Conservation (phyloP, 768 basidiomycete genomes). For the Xanthoconium stramineum region DNA sequence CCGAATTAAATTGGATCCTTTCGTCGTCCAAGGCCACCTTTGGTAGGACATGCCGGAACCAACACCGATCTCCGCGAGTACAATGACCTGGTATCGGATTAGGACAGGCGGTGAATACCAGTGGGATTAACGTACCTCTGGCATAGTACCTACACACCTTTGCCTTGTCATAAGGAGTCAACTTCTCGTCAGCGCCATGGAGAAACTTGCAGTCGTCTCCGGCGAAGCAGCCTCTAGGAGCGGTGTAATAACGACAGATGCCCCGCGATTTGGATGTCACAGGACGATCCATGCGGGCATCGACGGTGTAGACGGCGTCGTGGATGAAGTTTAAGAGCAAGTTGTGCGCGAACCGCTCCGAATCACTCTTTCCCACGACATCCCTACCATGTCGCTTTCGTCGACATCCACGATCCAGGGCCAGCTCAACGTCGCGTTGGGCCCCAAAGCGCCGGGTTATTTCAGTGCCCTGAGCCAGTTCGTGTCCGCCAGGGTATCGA, state of each 20-base stretch:
- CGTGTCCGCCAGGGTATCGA: conserved; percentile 63
- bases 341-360: neutral
- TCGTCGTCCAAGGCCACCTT: conserved; percentile 22
- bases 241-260: conserved; percentile 63
- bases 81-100: conserved; percentile 55
- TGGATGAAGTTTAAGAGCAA: neutral
- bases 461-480: conserved; percentile 65
- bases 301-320: conserved; percentile 12
- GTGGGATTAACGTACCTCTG: conserved; percentile 39
- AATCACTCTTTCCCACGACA: conserved; percentile 17
- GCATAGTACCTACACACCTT: conserved; percentile 69
- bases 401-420: conserved; percentile 71
- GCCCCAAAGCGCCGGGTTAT: conserved; percentile 56
- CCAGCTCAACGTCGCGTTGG: conserved; percentile 61
- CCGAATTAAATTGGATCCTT: conserved; percentile 36
- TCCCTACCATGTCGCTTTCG: conserved; percentile 59
- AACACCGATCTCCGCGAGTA: conserved; percentile 64
- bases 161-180: conserved; percentile 68
- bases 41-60: conserved; percentile 61
- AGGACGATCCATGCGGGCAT: conserved; percentile 47
- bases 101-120: neutral
- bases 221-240: conserved; percentile 65
- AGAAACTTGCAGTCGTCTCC: conserved; percentile 74
- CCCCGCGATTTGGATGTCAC: conserved; percentile 70
- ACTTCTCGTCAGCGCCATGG: conserved; percentile 49